Evolutionary conservation across 768 basidiomycete species (phyloP).

Genomic region (Paxillus ammoniavirescens): DNA sequence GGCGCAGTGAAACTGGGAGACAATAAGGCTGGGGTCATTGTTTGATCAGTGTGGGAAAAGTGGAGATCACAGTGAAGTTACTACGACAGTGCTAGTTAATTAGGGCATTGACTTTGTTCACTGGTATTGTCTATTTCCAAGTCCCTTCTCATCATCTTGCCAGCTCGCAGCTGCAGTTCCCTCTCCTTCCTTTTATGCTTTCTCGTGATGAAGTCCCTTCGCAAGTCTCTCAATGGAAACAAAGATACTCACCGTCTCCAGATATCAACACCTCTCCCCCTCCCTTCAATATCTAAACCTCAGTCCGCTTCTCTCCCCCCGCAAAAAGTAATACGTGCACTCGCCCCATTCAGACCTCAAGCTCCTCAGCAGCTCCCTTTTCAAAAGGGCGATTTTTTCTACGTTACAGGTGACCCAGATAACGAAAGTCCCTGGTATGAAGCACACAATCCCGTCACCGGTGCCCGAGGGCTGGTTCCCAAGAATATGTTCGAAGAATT

Average conservation of each 20-base stretch:
- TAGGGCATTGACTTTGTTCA: neutral
- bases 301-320: slow-evolving; percentile 74
- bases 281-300: slow-evolving; percentile 70
- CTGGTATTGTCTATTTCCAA: slow-evolving; percentile 8
- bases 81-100: too few relatives aligned
- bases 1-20: neutral
- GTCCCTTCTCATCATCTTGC: slow-evolving; percentile 13
- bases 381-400: slow-evolving; percentile 95
- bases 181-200: slow-evolving; percentile 12
- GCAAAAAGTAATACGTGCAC: slow-evolving; percentile 92
- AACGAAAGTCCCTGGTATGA: slow-evolving; percentile 74
- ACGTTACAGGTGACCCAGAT: slow-evolving; percentile 79
- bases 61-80: neutral
- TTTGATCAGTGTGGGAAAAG: slow-evolving; percentile 13
- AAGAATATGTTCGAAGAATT: slow-evolving; percentile 89
- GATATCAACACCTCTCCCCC: slow-evolving; percentile 68
- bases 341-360: slow-evolving; percentile 60
- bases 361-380: slow-evolving; percentile 88
- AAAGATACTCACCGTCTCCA: slow-evolving; percentile 58
- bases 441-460: slow-evolving; percentile 90
- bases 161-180: neutral
- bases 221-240: slow-evolving; percentile 73
- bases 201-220: slow-evolving; percentile 71
- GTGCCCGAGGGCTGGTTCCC: slow-evolving; percentile 89
- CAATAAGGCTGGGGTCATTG: slow-evolving; percentile 8